These are phyloP conservation scores for Fusarium sp. DNA, from an alignment of 2,329 filamentous ascomycete species.

Conservation along the genomic window DNA sequence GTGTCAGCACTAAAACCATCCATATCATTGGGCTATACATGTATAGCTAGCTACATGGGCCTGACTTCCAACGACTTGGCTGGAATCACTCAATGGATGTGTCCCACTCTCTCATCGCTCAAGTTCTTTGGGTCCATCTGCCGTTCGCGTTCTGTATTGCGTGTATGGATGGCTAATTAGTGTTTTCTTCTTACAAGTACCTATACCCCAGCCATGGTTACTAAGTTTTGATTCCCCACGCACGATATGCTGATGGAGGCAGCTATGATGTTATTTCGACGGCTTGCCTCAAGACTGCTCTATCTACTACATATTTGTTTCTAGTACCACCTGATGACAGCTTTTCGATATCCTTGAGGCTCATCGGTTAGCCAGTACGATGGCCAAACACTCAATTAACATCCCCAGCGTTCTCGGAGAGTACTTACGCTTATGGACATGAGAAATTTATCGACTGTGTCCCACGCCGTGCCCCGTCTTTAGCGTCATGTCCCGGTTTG, in stretches of 20 bases:
- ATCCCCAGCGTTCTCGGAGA: neutral
- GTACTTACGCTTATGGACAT: neutral
- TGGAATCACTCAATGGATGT: constrained; percentile 9
- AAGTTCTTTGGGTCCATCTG: constrained; percentile 12
- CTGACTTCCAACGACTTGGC: neutral
- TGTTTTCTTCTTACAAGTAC: neutral
- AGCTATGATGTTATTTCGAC: neutral
- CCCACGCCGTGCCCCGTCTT: constrained; percentile 12
- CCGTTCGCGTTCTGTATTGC: neutral
- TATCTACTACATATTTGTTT: neutral
- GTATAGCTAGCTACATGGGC: neutral
- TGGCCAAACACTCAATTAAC: neutral
- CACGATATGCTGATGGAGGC: neutral
- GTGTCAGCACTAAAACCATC: neutral
- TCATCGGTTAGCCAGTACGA: neutral
- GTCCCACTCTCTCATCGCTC: constrained; percentile 17
- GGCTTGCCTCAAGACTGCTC: neutral
- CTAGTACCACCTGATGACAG: neutral
- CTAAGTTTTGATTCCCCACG: neutral
- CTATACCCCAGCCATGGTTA: neutral
- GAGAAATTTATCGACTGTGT: constrained; percentile 24
- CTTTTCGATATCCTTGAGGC: neutral
- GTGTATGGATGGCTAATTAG: neutral
- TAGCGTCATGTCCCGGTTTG: constrained; percentile 36
- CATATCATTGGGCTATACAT: neutral